phyloP scores from a whole-genome alignment of 768 basidiomycete genomes.

The Boletus rubroflammeus region DNA sequence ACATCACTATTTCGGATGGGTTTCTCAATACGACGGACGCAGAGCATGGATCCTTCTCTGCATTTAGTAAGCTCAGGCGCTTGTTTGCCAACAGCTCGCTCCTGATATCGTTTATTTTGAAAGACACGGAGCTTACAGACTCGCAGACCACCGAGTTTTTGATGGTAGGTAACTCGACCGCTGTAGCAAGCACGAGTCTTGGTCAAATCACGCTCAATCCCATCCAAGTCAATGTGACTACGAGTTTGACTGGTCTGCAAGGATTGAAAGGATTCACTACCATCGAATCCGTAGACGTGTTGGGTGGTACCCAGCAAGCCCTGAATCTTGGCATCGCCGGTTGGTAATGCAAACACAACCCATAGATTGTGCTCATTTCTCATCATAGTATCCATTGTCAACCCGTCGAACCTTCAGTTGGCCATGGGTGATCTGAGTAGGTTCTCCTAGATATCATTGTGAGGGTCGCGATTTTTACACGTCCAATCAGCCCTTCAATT shows the following conservation, averaged over 20 bases:
- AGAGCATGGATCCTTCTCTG: conserved; percentile 49
- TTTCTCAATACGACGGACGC: conserved; percentile 45
- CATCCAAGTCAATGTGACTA: conserved; percentile 69
- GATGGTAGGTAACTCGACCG: conserved; percentile 56
- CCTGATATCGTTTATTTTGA: conserved; percentile 1
- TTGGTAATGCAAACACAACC: conserved; percentile 20
- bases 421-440: conserved; percentile 59
- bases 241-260: conserved; percentile 54
- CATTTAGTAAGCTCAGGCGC: conserved; percentile 47
- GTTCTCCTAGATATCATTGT: conserved; percentile 18
- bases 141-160: conserved; percentile 46
- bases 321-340: conserved; percentile 60
- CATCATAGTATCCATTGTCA: conserved; percentile 53
- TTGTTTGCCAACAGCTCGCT: background rate
- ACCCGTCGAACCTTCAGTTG: conserved; percentile 66
- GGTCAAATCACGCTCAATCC: conserved; percentile 67
- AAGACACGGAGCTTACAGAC: conserved; percentile 58
- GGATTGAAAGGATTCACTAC: conserved; percentile 55
- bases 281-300: conserved; percentile 60
- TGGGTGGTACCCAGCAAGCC: conserved; percentile 57
- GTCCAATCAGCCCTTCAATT: conserved; percentile 50
- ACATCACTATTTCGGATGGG: conserved; percentile 58
- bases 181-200: conserved; percentile 57
- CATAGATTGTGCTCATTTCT: background rate
- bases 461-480: background rate